These are phyloP conservation scores for Scutellaria minor DNA, from an alignment of 257 asterid genomes.

Conservation along the genomic window DNA sequence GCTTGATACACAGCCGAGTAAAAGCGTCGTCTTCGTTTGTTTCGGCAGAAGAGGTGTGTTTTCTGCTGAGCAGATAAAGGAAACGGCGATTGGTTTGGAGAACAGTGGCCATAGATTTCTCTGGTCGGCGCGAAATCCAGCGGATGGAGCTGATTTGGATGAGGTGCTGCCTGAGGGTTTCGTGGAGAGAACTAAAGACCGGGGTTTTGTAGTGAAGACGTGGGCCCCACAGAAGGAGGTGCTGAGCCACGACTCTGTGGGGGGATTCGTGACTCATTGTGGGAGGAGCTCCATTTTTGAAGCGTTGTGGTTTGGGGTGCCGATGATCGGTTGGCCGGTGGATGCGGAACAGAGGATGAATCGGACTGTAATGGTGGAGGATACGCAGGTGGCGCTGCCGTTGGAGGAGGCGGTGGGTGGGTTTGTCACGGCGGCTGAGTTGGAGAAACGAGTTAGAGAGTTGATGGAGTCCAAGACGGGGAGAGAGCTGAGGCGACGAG, in stretches of 20 bases:
- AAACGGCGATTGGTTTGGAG: slow-evolving; percentile 12
- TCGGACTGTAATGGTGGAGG: slow-evolving; percentile 47
- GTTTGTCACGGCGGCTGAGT: slow-evolving; percentile 48
- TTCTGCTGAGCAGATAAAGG: slow-evolving; percentile 8
- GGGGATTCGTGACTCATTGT: slow-evolving; percentile 70
- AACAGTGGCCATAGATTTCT: slow-evolving; percentile 13
- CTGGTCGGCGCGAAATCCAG: not conserved
- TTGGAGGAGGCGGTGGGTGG: slow-evolving; percentile 42
- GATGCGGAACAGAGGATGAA: no score
- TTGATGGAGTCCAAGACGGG: slow-evolving; percentile 46
- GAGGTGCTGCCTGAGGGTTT: no score
- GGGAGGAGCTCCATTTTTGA: slow-evolving; percentile 68
- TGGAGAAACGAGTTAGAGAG: slow-evolving; percentile 47
- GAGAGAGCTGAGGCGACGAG: slow-evolving; percentile 30
- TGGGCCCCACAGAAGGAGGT: slow-evolving; percentile 68
- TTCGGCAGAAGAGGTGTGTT: slow-evolving; percentile 16
- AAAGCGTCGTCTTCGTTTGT: slow-evolving; percentile 20
- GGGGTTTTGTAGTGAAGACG: slow-evolving; percentile 48
- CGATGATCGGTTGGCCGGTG: no score
- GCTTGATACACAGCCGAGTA: slow-evolving; percentile 20
- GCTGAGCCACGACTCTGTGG: slow-evolving; percentile 54
- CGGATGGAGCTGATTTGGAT: no score
- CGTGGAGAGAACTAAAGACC: slow-evolving; percentile 31
- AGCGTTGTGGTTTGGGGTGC: slow-evolving; percentile 47
- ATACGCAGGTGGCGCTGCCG: slow-evolving; percentile 49